A percentile compares a stretch with the other conserved stretches of the same genome.
phyloP scores from a whole-genome alignment of 148 eudicot genomes.

The Spergularia bocconei region DNA sequence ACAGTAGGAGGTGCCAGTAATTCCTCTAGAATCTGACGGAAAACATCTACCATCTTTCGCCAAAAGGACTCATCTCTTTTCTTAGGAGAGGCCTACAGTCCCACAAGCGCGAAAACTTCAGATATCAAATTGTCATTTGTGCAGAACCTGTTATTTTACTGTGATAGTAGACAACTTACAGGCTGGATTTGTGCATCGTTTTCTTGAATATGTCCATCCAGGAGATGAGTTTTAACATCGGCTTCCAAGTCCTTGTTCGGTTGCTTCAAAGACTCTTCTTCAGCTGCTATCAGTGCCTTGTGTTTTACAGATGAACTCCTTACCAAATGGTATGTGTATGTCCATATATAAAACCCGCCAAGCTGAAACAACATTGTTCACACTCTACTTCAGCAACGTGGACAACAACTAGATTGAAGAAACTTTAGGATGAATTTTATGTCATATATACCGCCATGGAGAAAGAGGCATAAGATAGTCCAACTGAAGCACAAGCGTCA shows the following conservation, averaged over 20 bases:
- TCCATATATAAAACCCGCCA: slow-evolving; percentile 85
- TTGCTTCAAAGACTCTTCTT: slow-evolving; percentile 34
- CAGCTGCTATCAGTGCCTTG: slow-evolving; percentile 34
- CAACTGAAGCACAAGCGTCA: slow-evolving; percentile 42
- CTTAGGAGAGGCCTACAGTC: slow-evolving; percentile 27
- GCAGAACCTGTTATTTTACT: background rate
- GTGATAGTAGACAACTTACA: slow-evolving; percentile 25
- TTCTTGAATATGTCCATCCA: slow-evolving; percentile 38
- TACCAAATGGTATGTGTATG: slow-evolving; percentile 68
- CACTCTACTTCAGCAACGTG: background rate
- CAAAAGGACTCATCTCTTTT: slow-evolving; percentile 24
- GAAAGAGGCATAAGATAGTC: slow-evolving; percentile 80
- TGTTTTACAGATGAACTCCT: slow-evolving; percentile 45
- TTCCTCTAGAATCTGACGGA: slow-evolving; percentile 57
- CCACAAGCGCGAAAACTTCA: slow-evolving; percentile 6
- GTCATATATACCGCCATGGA: slow-evolving; percentile 94
- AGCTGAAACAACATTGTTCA: slow-evolving; percentile 38
- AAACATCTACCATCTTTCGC: slow-evolving; percentile 30
- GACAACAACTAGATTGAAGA: too few species aligned
- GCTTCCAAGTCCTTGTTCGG: slow-evolving; percentile 72
- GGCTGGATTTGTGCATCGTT: slow-evolving; percentile 31
- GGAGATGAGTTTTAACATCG: slow-evolving; percentile 43
- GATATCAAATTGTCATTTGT: background rate
- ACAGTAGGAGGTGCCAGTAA: slow-evolving; percentile 82
- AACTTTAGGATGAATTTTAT: too few species aligned